Conservation (phyloP, 768 basidiomycete species). For the Auriscalpium vulgare region DNA sequence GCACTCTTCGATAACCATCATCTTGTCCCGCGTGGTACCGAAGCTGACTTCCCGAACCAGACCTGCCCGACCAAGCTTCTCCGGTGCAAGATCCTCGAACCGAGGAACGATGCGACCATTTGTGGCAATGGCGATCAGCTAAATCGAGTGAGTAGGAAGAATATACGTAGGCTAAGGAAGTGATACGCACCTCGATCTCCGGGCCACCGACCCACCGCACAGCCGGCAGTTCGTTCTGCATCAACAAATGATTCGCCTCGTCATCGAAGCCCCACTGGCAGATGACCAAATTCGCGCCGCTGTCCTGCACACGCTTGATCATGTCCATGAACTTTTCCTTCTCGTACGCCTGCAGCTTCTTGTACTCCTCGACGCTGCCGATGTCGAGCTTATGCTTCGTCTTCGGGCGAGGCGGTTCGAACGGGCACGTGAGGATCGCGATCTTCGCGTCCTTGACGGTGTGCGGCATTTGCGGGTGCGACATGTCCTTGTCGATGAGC, state of each 20-base stretch:
- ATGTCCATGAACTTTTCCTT: constrained; percentile 94
- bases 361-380: constrained; percentile 93
- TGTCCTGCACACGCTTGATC: constrained; percentile 94
- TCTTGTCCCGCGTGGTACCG: constrained; percentile 97
- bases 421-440: constrained; percentile 97
- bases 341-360: constrained; percentile 90
- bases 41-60: constrained; percentile 91
- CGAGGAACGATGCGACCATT: constrained; percentile 97
- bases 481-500: constrained; percentile 99
- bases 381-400: constrained; percentile 99
- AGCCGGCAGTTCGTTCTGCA: constrained; percentile 96
- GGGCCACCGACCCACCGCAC: constrained; percentile 99
- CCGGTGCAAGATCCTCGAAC: constrained; percentile 88
- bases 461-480: constrained; percentile 96
- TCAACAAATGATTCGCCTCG: constrained; percentile 94
- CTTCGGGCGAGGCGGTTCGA: constrained; percentile 97
- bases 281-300: constrained; percentile 96
- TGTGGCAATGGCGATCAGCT: constrained; percentile 98
- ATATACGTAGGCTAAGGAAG: too few relatives aligned
- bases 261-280: constrained; percentile 99
- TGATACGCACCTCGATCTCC: constrained; percentile 78
- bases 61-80: constrained; percentile 90
- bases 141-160: neutral
- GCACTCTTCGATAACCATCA: constrained; percentile 98
- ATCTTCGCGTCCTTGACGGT: constrained; percentile 81